phyloP scores from a whole-genome alignment of 148 eudicot species.

The Fagopyrum tataricum region DNA sequence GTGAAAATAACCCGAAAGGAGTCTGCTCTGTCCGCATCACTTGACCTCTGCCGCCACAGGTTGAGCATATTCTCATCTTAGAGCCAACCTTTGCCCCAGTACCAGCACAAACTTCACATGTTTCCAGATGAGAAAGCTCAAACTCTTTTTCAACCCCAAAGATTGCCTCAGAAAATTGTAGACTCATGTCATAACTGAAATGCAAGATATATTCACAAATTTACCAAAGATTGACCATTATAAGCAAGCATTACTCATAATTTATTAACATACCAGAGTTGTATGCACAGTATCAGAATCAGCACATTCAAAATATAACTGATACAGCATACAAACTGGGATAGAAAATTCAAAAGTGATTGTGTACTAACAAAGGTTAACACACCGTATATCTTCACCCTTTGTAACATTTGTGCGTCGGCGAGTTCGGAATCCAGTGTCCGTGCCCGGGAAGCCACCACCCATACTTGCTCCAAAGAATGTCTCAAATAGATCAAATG shows the following conservation, averaged over 20 bases:
- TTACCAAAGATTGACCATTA: slow-evolving; percentile 7
- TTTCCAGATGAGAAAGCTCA: slow-evolving; percentile 83
- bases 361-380: slow-evolving; percentile 4
- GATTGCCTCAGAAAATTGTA: slow-evolving; percentile 81
- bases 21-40: slow-evolving; percentile 99
- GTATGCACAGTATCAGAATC: background rate
- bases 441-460: slow-evolving; percentile 72
- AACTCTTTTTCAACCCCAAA: slow-evolving; percentile 92
- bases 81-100: slow-evolving; percentile 94
- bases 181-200: slow-evolving; percentile 87
- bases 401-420: slow-evolving; percentile 70
- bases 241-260: background rate
- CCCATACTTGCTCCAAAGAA: slow-evolving; percentile 89
- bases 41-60: slow-evolving; percentile 99
- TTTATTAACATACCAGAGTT: background rate
- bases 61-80: slow-evolving; percentile 87
- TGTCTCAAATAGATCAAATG: slow-evolving; percentile 97
- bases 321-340: background rate
- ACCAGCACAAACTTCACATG: slow-evolving; percentile 80
- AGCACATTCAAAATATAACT: background rate
- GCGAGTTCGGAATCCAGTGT: slow-evolving; percentile 63
- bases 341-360: background rate
- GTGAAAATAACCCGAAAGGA: slow-evolving; percentile 94
- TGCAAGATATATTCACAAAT: slow-evolving; percentile 22
- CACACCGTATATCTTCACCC: slow-evolving; percentile 98